A percentile compares a stretch with the other conserved stretches of the same genome.
phyloP scores from a whole-genome alignment of 2,329 filamentous ascomycete species.

The Alternaria panax region DNA sequence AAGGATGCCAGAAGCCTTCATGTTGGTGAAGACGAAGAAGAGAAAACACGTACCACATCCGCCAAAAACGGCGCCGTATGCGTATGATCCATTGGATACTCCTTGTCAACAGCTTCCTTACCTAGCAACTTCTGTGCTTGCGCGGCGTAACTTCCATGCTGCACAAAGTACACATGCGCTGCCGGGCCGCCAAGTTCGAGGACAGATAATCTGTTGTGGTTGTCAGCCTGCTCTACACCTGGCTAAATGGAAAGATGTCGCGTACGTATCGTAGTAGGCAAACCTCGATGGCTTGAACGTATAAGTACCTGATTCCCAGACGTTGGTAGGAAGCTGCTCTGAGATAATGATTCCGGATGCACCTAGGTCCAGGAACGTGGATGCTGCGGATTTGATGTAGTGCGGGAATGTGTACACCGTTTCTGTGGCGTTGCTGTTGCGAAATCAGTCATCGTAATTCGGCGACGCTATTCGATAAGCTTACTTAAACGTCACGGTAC shows the following conservation, averaged over 20 bases:
- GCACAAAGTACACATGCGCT: constrained; percentile 54
- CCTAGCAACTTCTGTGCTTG: constrained; percentile 40
- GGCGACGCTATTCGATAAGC: not conserved
- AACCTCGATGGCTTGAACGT: not conserved
- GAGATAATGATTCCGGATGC: constrained; percentile 62
- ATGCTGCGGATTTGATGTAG: constrained; percentile 65
- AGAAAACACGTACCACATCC: constrained; percentile 14
- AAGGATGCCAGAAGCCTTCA: not conserved
- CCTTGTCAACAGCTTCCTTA: constrained; percentile 21
- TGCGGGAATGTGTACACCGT: constrained; percentile 66
- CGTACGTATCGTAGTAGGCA: not conserved
- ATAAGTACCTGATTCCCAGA: not conserved
- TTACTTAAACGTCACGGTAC: not conserved
- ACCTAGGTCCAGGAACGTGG: constrained; percentile 61
- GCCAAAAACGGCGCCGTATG: constrained; percentile 33
- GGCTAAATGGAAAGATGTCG: no score
- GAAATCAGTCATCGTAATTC: not conserved
- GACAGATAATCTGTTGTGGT: no score
- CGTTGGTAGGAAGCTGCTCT: constrained; percentile 61
- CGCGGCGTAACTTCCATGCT: constrained; percentile 64
- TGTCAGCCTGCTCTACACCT: no score
- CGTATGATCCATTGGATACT: constrained; percentile 37
- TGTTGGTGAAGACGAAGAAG: not conserved
- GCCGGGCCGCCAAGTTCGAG: constrained; percentile 52
- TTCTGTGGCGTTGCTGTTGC: constrained; percentile 53